A percentile compares a stretch with the other conserved stretches of the same genome.
Conservation (phyloP, 2,329 filamentous ascomycete genomes). For the Cryphonectria nitschkei region DNA sequence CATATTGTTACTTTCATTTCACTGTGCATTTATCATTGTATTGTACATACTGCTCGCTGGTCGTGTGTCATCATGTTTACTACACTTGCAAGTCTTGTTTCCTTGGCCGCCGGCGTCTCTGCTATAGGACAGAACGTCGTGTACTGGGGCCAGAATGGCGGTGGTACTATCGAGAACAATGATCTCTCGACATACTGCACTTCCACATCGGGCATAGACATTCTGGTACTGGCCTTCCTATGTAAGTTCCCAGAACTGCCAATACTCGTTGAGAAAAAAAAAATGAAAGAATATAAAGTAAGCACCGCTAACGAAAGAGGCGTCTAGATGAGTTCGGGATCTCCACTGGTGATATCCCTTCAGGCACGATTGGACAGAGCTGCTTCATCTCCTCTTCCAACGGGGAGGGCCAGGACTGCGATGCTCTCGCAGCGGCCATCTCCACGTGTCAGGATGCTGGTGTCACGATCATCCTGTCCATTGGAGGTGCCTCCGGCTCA, state of each 20-base stretch:
- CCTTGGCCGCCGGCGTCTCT: constrained; percentile 12
- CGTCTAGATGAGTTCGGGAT: constrained; percentile 10
- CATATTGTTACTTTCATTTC: not conserved
- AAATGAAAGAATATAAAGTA: not conserved
- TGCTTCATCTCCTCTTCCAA: constrained; percentile 40
- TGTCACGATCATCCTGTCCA: constrained; percentile 49
- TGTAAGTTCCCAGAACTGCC: constrained; percentile 41
- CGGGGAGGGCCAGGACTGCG: constrained; percentile 43
- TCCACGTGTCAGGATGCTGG: constrained; percentile 46
- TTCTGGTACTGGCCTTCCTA: constrained; percentile 48
- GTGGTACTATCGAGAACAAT: constrained; percentile 42
- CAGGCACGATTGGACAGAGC: constrained; percentile 45
- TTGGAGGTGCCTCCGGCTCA: constrained; percentile 46
- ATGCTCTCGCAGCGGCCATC: constrained; percentile 45
- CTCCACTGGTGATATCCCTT: constrained; percentile 38
- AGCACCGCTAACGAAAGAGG: not conserved
- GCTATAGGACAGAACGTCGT: constrained; percentile 39
- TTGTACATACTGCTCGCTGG: not conserved
- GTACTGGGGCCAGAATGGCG: constrained; percentile 18
- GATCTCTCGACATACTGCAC: constrained; percentile 45
- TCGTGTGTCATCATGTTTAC: constrained; percentile 4
- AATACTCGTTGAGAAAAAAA: not conserved
- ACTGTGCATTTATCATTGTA: not conserved
- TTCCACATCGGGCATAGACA: constrained; percentile 43
- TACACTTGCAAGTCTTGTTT: constrained; percentile 6